Conservation (phyloP, 140 eudicot genomes). For the Anethum foeniculum region DNA sequence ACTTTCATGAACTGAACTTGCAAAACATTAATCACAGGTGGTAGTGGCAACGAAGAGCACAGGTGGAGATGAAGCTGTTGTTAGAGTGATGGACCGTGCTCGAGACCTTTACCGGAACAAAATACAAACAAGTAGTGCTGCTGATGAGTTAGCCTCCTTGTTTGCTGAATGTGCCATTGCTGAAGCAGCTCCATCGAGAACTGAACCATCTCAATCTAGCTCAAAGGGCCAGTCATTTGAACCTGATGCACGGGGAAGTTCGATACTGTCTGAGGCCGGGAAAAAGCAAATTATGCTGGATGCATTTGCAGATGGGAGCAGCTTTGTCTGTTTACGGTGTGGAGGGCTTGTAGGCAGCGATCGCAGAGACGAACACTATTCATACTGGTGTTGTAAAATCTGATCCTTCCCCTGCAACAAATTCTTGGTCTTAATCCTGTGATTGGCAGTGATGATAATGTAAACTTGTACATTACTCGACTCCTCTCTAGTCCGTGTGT, state of each 20-base stretch:
- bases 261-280: slow-evolving; percentile 75
- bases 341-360: slow-evolving; percentile 74
- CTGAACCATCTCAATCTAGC: slow-evolving; percentile 20
- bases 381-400: slow-evolving; percentile 67
- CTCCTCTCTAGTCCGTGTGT: neutral
- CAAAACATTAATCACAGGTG: slow-evolving; percentile 35
- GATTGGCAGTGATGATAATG: slow-evolving; percentile 4
- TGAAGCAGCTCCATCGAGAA: slow-evolving; percentile 47
- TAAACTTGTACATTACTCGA: slow-evolving; percentile 11
- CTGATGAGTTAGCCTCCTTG: slow-evolving; percentile 74
- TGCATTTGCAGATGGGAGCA: slow-evolving; percentile 79
- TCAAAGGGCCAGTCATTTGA: slow-evolving; percentile 21
- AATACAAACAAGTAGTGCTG: slow-evolving; percentile 42
- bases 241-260: slow-evolving; percentile 42
- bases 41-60: slow-evolving; percentile 61
- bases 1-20: slow-evolving; percentile 1
- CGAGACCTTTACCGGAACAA: slow-evolving; percentile 59
- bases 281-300: slow-evolving; percentile 63
- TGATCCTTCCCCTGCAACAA: slow-evolving; percentile 15
- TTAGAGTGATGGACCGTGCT: slow-evolving; percentile 55
- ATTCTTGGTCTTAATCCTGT: neutral
- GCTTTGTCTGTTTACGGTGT: slow-evolving; percentile 77
- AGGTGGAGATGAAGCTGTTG: slow-evolving; percentile 88
- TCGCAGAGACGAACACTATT: slow-evolving; percentile 74
- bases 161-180: slow-evolving; percentile 90